Base-by-base conservation (phyloP, 257 asterid genomes). In the Nicotiana tomentosiformis region DNA sequence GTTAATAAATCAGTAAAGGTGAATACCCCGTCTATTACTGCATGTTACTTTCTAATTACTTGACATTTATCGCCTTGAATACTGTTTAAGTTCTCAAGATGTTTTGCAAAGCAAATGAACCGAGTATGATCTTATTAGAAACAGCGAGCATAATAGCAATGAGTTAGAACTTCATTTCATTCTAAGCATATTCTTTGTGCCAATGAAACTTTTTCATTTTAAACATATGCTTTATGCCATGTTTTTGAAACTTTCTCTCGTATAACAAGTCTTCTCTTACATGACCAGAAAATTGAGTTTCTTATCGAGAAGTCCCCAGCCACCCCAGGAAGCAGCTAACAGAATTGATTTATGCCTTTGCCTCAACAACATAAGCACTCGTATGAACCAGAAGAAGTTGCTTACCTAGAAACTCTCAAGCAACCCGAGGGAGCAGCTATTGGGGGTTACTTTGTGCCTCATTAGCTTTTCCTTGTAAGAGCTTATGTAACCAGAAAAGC, bases 1-100 rank as follows among this genome's bases (percentile, higher is more conserved):
- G 93, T 91, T 67, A 89, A 82, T 82, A 90, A 86, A 81, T 92
- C 97, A 11, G 90, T 88, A 82, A 91, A 90, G 97, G 97, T 90
- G 69, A 84, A 83, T 5, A 81, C 74, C 79, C 17, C 12, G 69
- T 23, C 33, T 62, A 32, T 62, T 49, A 0, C 53, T 23, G 32
- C 8, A 43, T 17, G 55, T 23, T 60, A 39, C 64, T 37, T 9
- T 49, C 20, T 65, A 15, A 43, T 2, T 43, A 57, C 57, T 62
- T 26, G 58, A 0, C 33, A n/a, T 55, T 77, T 8, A 46, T 74
- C 62, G 51, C 43, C 43, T 74, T 74, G 43, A 74, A 49, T 6
- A 49, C 39, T 74, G 62, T 12, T 64, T 1, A 26, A 74, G 80
- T 49, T 74, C 10, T 29, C 7, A 26, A 43, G 77, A 82, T 77